Percentiles rank a stretch among this genome's conserved stretches.
These are phyloP conservation scores for Phyllosticta citrichinensis DNA, from an alignment of 2,329 filamentous ascomycete genomes.

Conservation along the genomic window DNA sequence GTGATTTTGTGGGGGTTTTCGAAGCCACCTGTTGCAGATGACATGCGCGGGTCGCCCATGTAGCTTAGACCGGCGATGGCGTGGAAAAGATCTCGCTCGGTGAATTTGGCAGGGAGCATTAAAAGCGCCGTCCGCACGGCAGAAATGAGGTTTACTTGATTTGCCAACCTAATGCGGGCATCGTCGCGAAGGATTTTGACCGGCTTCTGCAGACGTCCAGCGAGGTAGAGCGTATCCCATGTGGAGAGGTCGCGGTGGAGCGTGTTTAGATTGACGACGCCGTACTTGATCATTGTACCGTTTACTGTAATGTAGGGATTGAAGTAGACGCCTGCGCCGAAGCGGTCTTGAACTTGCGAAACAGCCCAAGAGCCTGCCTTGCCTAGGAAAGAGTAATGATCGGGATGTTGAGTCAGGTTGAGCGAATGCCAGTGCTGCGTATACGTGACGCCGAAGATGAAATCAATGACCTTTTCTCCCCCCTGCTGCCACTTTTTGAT, in stretches of 20 bases:
- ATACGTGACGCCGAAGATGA: slow-evolving; percentile 91
- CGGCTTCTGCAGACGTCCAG: slow-evolving; percentile 89
- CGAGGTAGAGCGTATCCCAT: slow-evolving; percentile 95
- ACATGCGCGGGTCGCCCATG: slow-evolving; percentile 91
- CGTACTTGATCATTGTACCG: slow-evolving; percentile 94
- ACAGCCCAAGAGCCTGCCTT: slow-evolving; percentile 77
- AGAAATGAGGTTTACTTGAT: slow-evolving; percentile 90
- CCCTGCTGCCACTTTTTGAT: slow-evolving; percentile 79
- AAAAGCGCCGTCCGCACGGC: slow-evolving; percentile 84
- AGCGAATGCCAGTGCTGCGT: slow-evolving; percentile 95
- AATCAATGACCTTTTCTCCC: slow-evolving; percentile 93
- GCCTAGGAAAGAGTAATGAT: slow-evolving; percentile 84
- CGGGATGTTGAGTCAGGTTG: slow-evolving; percentile 76
- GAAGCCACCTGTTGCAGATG: slow-evolving; percentile 52
- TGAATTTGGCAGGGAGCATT: slow-evolving; percentile 73
- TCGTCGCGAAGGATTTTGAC: slow-evolving; percentile 97
- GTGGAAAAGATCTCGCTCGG: slow-evolving; percentile 76
- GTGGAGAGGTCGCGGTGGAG: slow-evolving; percentile 75
- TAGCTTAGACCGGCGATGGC: slow-evolving; percentile 92
- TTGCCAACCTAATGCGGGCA: slow-evolving; percentile 80
- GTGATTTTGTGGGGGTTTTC: slow-evolving; percentile 87
- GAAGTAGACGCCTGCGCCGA: slow-evolving; percentile 94
- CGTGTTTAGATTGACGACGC: slow-evolving; percentile 88
- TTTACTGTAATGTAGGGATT: slow-evolving; percentile 93
- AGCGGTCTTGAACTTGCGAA: slow-evolving; percentile 73